Base-by-base conservation (phyloP, 306 rosid genomes). In the Macrotyloma uniflorum region DNA sequence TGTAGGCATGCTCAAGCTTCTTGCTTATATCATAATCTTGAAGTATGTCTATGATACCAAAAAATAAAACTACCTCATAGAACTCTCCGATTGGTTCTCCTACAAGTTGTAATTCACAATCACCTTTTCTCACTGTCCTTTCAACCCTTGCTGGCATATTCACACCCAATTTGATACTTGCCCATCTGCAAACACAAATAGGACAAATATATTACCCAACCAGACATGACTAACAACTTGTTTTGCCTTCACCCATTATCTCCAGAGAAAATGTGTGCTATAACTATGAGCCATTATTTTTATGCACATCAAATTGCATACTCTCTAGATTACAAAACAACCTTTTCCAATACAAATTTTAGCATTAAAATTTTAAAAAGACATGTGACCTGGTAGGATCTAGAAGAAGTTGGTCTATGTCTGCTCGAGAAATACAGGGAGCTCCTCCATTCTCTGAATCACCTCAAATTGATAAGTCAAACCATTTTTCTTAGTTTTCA, bases 141-240 rank as follows among this genome's bases (percentile, higher is more conserved):
- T 94, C 97, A 28, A 83, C 96, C 23, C 94, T 83, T 26, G 94
- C 96, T 33, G 98, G 98, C 96, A 94, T 91, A 76, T 94, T 91
- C 69, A 87, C 64, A 11, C 98, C 97, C 50, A 94, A 70, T 80
- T 89, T 91, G 43, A 94, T 89, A 66, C 96, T 90, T 0, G 79
- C 82, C 97, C 93, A 91, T 72, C 97, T 93, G 74, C 84, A 70
- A 26, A 40, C 46, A 18, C 32, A 40, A 51, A 83, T 67, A 16
- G 50, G 5, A 71, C 81, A 79, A 5, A 46, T 76, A 2, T 65
- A 82, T 55, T 84, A 86, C 20, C 88, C 86, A 16, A 86, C 84
- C 88, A 6, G 88, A 90, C 86, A 26, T 26, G 28, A 7, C 6
- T 35, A 6, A 33, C 14, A 54, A 19, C 19, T 53, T 8, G 0